A percentile compares a stretch with the other conserved stretches of the same genome.
These are phyloP conservation scores for Candida taoyuanica DNA, from an alignment of 805 yeast genomes.

Conservation along the genomic window DNA sequence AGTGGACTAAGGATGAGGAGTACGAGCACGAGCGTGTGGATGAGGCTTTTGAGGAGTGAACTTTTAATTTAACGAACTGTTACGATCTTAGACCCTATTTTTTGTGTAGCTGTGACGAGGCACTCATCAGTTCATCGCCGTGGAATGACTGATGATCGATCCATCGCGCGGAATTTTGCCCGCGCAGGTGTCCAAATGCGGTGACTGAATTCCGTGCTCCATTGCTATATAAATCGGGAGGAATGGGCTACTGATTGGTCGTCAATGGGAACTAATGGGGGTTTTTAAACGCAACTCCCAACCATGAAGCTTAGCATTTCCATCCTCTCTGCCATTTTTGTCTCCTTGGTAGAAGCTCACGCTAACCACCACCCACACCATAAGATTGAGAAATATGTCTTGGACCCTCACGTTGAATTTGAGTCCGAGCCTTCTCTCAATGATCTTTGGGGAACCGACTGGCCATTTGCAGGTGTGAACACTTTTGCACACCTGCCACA, in stretches of 20 bases:
- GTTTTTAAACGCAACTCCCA: too few species aligned
- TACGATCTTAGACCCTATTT: too few species aligned
- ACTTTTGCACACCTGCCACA: constrained; percentile 73
- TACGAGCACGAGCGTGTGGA: constrained; percentile 18
- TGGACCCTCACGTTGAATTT: constrained; percentile 14
- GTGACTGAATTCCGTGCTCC: constrained; percentile 8
- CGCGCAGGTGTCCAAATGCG: constrained; percentile 3
- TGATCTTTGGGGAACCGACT: constrained; percentile 65
- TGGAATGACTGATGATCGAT: too few species aligned
- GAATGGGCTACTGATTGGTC: too few species aligned
- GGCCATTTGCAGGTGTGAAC: constrained; percentile 67
- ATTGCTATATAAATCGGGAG: constrained; percentile 2
- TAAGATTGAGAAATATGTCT: constrained; percentile 15
- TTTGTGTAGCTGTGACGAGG: too few species aligned
- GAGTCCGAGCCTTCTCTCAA: constrained; percentile 39
- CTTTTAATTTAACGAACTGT: constrained; percentile 4
- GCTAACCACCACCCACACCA: constrained; percentile 5
- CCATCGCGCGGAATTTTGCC: constrained; percentile 10
- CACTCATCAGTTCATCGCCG: constrained; percentile 1
- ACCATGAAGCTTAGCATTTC: constrained; percentile 7
- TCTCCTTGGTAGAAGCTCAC: constrained; percentile 6
- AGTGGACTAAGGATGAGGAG: constrained; percentile 15
- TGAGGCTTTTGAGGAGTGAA: constrained; percentile 13
- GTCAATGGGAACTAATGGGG: too few species aligned
- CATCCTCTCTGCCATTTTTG: constrained; percentile 11